These are phyloP conservation scores for Globisporangium cederbergense DNA, from an alignment of 352 stramenopile species.

Conservation along the genomic window DNA sequence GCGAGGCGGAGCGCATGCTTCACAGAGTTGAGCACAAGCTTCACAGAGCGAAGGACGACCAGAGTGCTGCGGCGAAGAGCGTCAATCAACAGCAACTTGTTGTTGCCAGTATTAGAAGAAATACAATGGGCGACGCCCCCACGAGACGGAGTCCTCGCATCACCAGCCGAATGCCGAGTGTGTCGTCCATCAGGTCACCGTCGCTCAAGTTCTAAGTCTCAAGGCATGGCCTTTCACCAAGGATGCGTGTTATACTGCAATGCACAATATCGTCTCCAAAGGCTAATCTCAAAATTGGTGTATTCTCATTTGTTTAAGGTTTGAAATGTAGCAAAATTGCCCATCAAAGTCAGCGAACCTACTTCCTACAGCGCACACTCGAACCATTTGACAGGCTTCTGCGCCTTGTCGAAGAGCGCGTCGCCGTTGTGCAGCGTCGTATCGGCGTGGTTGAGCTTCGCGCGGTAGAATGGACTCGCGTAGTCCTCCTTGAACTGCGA, in stretches of 20 bases:
- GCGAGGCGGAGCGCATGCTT: constrained; percentile 6
- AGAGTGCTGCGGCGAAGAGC: neutral
- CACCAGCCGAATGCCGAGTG: constrained; percentile 5
- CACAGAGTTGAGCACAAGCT: constrained; percentile 14
- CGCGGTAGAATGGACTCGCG: constrained; percentile 46
- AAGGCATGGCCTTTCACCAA: neutral
- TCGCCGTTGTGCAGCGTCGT: constrained; percentile 60
- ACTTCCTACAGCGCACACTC: constrained; percentile 55
- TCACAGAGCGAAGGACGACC: neutral
- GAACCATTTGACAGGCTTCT: constrained; percentile 73
- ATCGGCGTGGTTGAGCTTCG: constrained; percentile 64
- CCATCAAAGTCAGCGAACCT: neutral
- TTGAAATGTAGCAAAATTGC: neutral
- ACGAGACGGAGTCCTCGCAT: constrained; percentile 9
- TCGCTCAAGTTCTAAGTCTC: neutral
- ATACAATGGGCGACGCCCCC: neutral
- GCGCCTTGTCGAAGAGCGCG: constrained; percentile 35
- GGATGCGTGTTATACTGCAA: no score
- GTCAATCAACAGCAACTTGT: neutral
- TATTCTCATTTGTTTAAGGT: neutral
- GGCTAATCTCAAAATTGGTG: neutral
- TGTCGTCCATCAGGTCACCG: constrained; percentile 4
- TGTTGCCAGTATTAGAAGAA: neutral
- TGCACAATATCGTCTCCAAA: neutral
- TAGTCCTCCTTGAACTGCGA: constrained; percentile 40